Base-by-base conservation (phyloP, 495 filamentous ascomycete genomes). In the Rusavskia elegans region DNA sequence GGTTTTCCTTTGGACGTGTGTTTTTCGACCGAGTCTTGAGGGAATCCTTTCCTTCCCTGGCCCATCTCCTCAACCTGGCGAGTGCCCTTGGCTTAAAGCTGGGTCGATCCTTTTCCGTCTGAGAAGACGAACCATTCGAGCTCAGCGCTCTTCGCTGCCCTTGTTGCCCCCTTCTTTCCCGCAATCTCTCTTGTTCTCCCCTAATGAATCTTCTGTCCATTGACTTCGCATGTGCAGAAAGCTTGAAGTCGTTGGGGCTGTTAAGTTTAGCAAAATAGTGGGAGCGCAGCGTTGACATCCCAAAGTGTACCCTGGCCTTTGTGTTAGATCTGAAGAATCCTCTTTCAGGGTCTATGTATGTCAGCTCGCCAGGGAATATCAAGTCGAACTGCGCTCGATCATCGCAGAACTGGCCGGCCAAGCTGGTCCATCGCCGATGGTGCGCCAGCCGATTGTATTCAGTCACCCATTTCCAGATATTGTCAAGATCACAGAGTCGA, bases 241-340 rank as follows among this genome's bases (percentile, higher is more conserved):
- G 39, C 39, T 42, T 42, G 39, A 19, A 42, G n/a, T 20, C 14
- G n/a, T 17, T 14, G n/a, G 39, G 13, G 14, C 39, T 21, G 17
- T 19, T 17, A 11, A 42, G 20, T 42, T 17, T 42, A 14, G 39
- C 20, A 14, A 42, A 40, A 45, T 46, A 50, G 56, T 57, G 27
- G 59, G 36, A 52, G 65, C 67, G 68, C 77, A 81, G 13, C 58
- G 56, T 23, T 66, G 62, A 53, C 76, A 71, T 38, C 63, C 68
- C 10, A 20, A 42, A 17, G 20, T 19, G 20, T 19, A 42, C 39
- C 39, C 39, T 17, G 39, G 39, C 39, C 20, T 42, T 42, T 17
- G n/a, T 21, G 39, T 42, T 42, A 11, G 39, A 42, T 21, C 3
- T 19, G n/a, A 17, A 9, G n/a, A 42, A 19, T 8, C 39, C 39